A percentile compares a stretch with the other conserved stretches of the same genome.
These are phyloP conservation scores for Russula vinacea DNA, from an alignment of 768 basidiomycete genomes.

Conservation along the genomic window DNA sequence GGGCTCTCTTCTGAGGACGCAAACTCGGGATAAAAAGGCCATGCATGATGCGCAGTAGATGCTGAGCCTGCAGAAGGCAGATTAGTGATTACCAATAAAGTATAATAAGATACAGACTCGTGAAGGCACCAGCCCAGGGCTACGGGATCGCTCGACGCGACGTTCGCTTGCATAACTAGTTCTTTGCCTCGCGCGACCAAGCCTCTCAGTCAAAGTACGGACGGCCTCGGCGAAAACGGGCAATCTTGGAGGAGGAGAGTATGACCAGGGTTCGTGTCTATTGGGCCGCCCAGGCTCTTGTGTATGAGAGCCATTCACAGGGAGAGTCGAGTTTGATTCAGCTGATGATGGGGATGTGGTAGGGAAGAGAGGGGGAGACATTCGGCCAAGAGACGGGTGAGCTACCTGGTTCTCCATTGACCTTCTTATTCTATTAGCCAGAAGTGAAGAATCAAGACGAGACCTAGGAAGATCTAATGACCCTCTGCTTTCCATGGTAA, in stretches of 20 bases:
- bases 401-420: slow-evolving; percentile 11
- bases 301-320: slow-evolving; percentile 4
- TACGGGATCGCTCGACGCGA: slow-evolving; percentile 19
- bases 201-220: slow-evolving; percentile 20
- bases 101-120: slow-evolving; percentile 18
- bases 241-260: slow-evolving; percentile 11
- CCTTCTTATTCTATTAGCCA: slow-evolving; percentile 22
- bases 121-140: slow-evolving; percentile 15
- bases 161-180: slow-evolving; percentile 8
- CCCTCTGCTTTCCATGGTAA: slow-evolving; percentile 10
- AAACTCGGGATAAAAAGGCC: slow-evolving; percentile 11
- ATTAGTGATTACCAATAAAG: neutral
- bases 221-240: slow-evolving; percentile 18
- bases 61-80: neutral
- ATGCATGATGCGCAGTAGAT: slow-evolving; percentile 9
- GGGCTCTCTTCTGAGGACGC: slow-evolving; percentile 14
- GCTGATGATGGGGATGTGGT: neutral
- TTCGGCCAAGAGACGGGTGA: slow-evolving; percentile 4
- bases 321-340: slow-evolving; percentile 9
- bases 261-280: slow-evolving; percentile 16
- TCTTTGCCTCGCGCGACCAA: slow-evolving; percentile 22
- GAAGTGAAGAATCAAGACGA: slow-evolving; percentile 17
- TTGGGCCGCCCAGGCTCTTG: slow-evolving; percentile 18
- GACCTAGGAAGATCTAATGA: slow-evolving; percentile 20
- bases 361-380: slow-evolving; percentile 15